Percentiles rank a stretch among this genome's conserved stretches.
phyloP scores from a whole-genome alignment of 1,284 basidiomycete species.

The Moesziomyces sp. region DNA sequence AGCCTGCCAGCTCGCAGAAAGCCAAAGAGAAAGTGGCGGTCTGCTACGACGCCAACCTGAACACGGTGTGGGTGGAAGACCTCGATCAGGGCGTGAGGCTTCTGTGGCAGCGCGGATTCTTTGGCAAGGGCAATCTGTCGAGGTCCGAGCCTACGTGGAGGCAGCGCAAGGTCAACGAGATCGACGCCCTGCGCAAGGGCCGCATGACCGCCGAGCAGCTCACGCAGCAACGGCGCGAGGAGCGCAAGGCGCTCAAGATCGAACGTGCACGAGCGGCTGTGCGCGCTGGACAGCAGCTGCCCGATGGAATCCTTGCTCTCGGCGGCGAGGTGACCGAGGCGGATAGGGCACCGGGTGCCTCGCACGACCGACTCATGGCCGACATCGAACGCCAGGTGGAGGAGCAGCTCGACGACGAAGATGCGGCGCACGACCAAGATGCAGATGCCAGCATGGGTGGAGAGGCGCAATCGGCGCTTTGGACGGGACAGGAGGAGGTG shows the following conservation, averaged over 20 bases:
- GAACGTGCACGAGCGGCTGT: slow-evolving; percentile 64
- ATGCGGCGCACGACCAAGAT: slow-evolving; percentile 14
- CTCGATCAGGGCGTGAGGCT: slow-evolving; percentile 63
- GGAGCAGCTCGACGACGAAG: slow-evolving; percentile 48
- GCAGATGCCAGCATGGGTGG: background rate
- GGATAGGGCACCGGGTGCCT: slow-evolving; percentile 43
- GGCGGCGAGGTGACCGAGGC: slow-evolving; percentile 68
- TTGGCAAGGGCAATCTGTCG: slow-evolving; percentile 93
- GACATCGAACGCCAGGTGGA: slow-evolving; percentile 53
- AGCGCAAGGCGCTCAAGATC: slow-evolving; percentile 64
- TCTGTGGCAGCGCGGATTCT: slow-evolving; percentile 92
- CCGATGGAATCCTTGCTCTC: slow-evolving; percentile 60
- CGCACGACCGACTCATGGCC: slow-evolving; percentile 50
- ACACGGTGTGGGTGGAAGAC: slow-evolving; percentile 59
- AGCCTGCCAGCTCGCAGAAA: background rate
- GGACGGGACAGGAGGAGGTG: slow-evolving; percentile 56
- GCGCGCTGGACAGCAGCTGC: slow-evolving; percentile 61
- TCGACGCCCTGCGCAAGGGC: slow-evolving; percentile 69
- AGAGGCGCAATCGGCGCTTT: slow-evolving; percentile 13
- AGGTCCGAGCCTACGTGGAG: slow-evolving; percentile 93
- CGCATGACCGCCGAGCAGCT: slow-evolving; percentile 64
- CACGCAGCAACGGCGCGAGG: slow-evolving; percentile 60
- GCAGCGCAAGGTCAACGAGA: slow-evolving; percentile 67
- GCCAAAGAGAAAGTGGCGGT: slow-evolving; percentile 31
- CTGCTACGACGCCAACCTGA: slow-evolving; percentile 42